phyloP scores from a whole-genome alignment of 768 basidiomycete genomes.

The Agaricus sinodeliciosus region DNA sequence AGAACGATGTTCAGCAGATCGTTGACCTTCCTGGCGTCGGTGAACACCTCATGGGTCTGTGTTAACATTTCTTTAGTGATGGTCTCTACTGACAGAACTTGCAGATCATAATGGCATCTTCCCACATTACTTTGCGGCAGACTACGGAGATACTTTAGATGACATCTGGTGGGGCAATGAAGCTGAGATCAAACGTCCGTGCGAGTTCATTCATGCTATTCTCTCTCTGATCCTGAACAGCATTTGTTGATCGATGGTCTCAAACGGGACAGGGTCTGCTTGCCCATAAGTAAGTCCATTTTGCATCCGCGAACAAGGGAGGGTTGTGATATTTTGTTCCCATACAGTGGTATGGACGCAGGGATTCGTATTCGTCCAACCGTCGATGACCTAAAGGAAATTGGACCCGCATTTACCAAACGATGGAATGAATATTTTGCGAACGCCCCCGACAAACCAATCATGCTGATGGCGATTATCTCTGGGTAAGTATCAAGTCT shows the following conservation, averaged over 20 bases:
- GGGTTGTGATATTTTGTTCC: too few species aligned
- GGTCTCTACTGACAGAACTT: not conserved
- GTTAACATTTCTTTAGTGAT: not conserved
- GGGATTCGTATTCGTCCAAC: conserved; percentile 53
- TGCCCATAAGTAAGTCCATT: conserved; percentile 42
- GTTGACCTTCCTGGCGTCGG: conserved; percentile 74
- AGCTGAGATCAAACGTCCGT: conserved; percentile 39
- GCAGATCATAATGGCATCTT: conserved; percentile 36
- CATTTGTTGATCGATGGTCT: conserved; percentile 20
- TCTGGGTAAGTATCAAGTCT: conserved; percentile 35
- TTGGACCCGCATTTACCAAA: conserved; percentile 41
- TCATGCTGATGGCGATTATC: conserved; percentile 34
- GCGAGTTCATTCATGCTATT: not conserved
- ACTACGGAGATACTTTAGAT: conserved; percentile 43
- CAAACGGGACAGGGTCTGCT: conserved; percentile 39
- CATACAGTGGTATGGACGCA: conserved; percentile 42
- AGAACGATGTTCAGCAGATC: conserved; percentile 38
- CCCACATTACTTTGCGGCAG: conserved; percentile 34
- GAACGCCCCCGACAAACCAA: conserved; percentile 54
- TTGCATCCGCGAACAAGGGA: too few species aligned
- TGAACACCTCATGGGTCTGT: conserved; percentile 52
- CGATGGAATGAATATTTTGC: too few species aligned
- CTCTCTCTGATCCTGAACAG: conserved; percentile 3
- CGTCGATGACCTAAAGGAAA: conserved; percentile 36
- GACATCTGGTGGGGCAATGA: too few species aligned